These are phyloP conservation scores for Taphrina wiesneri DNA, from an alignment of 1,139 yeast species.

Conservation along the genomic window DNA sequence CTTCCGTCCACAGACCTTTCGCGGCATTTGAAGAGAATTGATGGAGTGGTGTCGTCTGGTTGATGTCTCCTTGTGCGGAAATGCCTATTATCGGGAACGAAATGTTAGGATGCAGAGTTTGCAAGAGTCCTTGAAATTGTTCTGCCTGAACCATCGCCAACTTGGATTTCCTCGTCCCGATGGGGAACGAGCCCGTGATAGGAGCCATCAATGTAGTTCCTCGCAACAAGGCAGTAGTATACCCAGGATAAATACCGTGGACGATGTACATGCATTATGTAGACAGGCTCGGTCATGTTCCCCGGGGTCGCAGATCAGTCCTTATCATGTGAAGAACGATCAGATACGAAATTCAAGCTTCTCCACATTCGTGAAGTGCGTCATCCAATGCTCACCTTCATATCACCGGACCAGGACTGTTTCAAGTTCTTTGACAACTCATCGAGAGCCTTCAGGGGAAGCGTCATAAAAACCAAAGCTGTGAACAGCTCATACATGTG, in stretches of 20 bases:
- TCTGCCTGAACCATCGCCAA: conserved; percentile 87
- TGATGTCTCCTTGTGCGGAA: conserved; percentile 86
- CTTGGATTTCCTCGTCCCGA: conserved; percentile 87
- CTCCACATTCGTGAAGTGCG: neutral
- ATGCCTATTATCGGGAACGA: conserved; percentile 75
- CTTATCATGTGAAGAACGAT: neutral
- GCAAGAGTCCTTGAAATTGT: conserved; percentile 64
- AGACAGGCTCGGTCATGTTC: neutral
- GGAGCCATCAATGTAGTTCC: neutral
- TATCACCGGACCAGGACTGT: too few relatives aligned
- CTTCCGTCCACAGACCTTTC: conserved; percentile 93
- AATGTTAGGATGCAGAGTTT: conserved; percentile 59
- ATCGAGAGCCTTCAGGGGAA: too few relatives aligned
- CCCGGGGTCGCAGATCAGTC: neutral
- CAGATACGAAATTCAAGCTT: neutral
- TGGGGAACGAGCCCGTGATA: conserved; percentile 11
- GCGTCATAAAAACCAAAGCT: too few relatives aligned
- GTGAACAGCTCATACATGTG: too few relatives aligned
- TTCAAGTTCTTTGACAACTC: too few relatives aligned
- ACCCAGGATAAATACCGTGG: neutral
- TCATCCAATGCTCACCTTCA: too few relatives aligned
- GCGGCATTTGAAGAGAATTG: conserved; percentile 72
- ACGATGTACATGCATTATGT: neutral
- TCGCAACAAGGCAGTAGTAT: neutral
- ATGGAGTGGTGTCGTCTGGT: conserved; percentile 79